A percentile compares a stretch with the other conserved stretches of the same genome.
These are phyloP conservation scores for Avena insularis DNA, from an alignment of 176 grass and related monocot species.

Conservation along the genomic window DNA sequence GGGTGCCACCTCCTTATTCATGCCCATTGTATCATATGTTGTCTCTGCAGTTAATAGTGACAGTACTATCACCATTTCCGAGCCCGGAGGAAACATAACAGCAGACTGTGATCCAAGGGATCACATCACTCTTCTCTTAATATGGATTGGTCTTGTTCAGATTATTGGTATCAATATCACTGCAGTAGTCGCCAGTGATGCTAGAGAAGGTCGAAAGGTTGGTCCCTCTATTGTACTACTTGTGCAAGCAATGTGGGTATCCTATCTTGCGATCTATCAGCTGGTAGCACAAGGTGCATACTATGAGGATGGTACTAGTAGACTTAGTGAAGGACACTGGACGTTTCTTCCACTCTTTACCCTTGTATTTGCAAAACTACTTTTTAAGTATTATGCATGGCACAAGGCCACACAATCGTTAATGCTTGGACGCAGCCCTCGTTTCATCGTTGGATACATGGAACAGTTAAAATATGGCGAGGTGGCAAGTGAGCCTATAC, in stretches of 20 bases:
- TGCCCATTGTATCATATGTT: background rate
- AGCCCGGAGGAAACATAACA: background rate
- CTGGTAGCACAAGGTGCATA: background rate
- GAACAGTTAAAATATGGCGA: background rate
- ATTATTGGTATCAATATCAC: background rate
- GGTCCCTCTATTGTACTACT: background rate
- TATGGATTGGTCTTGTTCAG: background rate
- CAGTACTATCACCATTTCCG: background rate
- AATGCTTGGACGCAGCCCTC: constrained; percentile 10
- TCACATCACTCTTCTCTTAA: background rate
- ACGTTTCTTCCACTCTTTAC: background rate
- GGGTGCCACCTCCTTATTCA: constrained; percentile 4
- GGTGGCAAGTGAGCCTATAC: background rate
- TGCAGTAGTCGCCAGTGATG: background rate
- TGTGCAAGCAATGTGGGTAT: background rate
- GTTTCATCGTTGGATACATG: constrained; percentile 9
- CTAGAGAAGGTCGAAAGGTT: background rate
- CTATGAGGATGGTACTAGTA: background rate
- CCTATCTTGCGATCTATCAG: background rate
- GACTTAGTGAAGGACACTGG: background rate
- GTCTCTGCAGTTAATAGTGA: background rate
- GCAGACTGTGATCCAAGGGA: background rate
- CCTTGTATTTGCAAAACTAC: background rate
- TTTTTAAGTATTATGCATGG: constrained; percentile 17
- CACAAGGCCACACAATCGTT: background rate